Evolutionary conservation across 257 asterid genomes (phyloP).

Genomic region (Solanum tarijense): DNA sequence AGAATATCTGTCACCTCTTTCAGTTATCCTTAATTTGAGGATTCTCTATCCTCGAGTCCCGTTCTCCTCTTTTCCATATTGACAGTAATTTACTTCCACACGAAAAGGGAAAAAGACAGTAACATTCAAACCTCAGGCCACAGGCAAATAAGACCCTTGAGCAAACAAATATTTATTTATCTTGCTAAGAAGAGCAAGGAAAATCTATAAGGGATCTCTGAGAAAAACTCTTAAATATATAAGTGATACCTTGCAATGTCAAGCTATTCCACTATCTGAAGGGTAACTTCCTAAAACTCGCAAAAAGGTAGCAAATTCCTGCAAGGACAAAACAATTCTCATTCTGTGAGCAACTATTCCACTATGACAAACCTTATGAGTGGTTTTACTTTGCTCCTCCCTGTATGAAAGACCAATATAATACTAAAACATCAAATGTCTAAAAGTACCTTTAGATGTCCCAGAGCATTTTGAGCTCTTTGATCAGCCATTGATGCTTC

Average conservation of each 20-base stretch:
- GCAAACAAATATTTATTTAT: background rate
- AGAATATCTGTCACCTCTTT: background rate
- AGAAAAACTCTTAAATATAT: background rate
- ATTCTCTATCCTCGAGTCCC: background rate
- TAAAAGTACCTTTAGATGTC: slow-evolving; percentile 61
- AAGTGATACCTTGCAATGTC: slow-evolving; percentile 27
- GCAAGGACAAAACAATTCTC: slow-evolving; percentile 14
- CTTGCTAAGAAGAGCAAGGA: background rate
- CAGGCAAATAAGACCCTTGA: background rate
- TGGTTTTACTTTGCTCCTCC: background rate
- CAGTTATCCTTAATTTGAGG: background rate
- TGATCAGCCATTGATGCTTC: slow-evolving; percentile 99
- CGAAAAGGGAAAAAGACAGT: background rate
- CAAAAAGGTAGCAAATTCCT: slow-evolving; percentile 92
- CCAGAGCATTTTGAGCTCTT: slow-evolving; percentile 96
- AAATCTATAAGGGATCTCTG: background rate
- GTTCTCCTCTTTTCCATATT: background rate
- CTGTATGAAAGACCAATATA: background rate
- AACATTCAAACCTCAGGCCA: background rate
- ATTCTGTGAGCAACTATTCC: background rate
- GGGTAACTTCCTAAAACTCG: slow-evolving; percentile 98
- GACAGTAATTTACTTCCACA: background rate
- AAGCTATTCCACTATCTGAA: slow-evolving; percentile 66
- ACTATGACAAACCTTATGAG: background rate
- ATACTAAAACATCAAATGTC: background rate